A percentile compares a stretch with the other conserved stretches of the same genome.
phyloP scores from a whole-genome alignment of 1,284 basidiomycete genomes.

The Kalmanozyma brasiliensis region DNA sequence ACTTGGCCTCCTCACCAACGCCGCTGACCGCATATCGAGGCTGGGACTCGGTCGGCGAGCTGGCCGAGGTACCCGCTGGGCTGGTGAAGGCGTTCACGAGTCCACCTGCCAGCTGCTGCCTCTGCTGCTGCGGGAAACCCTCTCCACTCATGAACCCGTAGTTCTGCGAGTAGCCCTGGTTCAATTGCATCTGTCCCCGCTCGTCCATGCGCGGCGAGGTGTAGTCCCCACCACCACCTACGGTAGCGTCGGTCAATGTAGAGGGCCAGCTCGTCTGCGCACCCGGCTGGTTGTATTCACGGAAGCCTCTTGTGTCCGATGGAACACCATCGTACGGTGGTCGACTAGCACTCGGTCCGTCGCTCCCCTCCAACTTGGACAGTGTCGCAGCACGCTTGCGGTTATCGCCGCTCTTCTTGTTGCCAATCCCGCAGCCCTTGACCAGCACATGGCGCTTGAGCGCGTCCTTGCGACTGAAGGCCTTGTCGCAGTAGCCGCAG shows the following conservation, averaged over 20 bases:
- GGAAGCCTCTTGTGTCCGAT: slow-evolving; percentile 27
- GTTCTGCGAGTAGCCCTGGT: slow-evolving; percentile 15
- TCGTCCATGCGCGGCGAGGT: slow-evolving; percentile 13
- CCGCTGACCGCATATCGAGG: slow-evolving; percentile 7
- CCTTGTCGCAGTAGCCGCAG: slow-evolving; percentile 57
- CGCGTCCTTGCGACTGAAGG: slow-evolving; percentile 62
- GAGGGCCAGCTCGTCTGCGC: no score
- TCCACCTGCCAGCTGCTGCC: slow-evolving; percentile 32
- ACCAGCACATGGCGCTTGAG: slow-evolving; percentile 59
- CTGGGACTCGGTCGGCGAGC: slow-evolving; percentile 25
- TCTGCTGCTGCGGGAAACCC: slow-evolving; percentile 20
- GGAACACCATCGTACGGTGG: slow-evolving; percentile 29
- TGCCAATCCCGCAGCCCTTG: slow-evolving; percentile 54
- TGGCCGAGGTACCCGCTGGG: slow-evolving; percentile 21
- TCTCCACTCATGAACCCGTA: slow-evolving; percentile 19
- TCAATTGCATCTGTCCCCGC: slow-evolving; percentile 5
- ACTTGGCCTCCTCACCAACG: slow-evolving; percentile 8
- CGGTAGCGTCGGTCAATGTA: slow-evolving; percentile 6
- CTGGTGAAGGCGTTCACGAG: slow-evolving; percentile 37
- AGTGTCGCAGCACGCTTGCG: slow-evolving; percentile 37
- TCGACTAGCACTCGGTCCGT: slow-evolving; percentile 10
- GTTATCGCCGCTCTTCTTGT: slow-evolving; percentile 41
- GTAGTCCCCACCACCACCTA: no score
- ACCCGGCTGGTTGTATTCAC: no score
- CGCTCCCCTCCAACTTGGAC: slow-evolving; percentile 38